Evolutionary conservation across 192 early-diverging fungal species (phyloP), one percentile per base, ranked within the genome.

Genomic region (Irineochytrium annulatum): DNA sequence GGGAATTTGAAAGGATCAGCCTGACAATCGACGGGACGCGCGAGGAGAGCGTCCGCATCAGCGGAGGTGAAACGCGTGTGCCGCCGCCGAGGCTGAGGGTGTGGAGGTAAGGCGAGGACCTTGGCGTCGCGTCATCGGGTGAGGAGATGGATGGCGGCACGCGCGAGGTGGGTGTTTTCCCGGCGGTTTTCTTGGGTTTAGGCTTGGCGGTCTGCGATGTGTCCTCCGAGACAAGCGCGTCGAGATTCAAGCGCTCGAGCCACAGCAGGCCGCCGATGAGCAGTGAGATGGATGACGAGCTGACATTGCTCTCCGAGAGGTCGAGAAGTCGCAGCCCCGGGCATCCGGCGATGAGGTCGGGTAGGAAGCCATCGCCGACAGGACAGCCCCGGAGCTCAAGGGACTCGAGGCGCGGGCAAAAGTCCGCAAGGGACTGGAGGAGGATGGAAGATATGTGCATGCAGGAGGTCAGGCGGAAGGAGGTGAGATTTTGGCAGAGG

Each of bases 401-500:
- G 52, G 30, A 26, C 16, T 22, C 8, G n/a, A 69, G 46, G 6
- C 43, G 30, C 4, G 67, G 67, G 3, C 32, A 63, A 57, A 49
- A 69, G 30, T 63, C 60, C 20, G 67, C 52, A 27, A 69, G 53
- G 14, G 31, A 39, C 35, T 69, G 67, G 31, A 69, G 29, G 30
- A 69, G 55, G 43, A 63, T 69, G 37, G 53, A 57, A 17, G 67
- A 69, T n/a, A 69, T 35, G 30, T 69, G 67, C n/a, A 69, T 22
- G 35, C 67, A 69, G 17, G 19, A 27, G 2, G 52, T 30, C 27
- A 69, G 43, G 3, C 44, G 24, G 60, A 69, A 69, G 0, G 22
- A 4, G 4, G 24, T 19, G 11, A 69, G 20, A 48, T 62, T 69
- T 11, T 59, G 24, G 32, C 58, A 60, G 1, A 62, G 44, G 19